Conservation (phyloP, 2,329 filamentous ascomycete species). For the Colletotrichum incanum region DNA sequence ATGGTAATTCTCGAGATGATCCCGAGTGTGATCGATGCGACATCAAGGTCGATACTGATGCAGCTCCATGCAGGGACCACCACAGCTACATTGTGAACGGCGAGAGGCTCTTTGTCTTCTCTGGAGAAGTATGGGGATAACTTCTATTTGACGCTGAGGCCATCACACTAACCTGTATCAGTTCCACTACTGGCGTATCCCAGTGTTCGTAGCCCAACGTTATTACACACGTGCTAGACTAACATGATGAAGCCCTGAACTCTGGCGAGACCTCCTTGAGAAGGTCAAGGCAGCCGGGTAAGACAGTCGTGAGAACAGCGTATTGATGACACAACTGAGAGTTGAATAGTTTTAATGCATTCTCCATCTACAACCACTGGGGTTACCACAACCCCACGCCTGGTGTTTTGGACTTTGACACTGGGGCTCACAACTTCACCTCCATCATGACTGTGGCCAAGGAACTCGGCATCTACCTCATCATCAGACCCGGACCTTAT, state of each 20-base stretch:
- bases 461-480: slow-evolving; percentile 58
- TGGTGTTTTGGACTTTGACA: slow-evolving; percentile 55
- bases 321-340: neutral
- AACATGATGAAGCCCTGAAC: slow-evolving; percentile 48
- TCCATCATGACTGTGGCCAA: slow-evolving; percentile 63
- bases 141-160: neutral
- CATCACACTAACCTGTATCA: slow-evolving; percentile 40
- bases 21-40: neutral
- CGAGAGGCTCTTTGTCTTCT: slow-evolving; percentile 60
- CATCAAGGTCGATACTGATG: neutral
- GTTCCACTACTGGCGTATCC: slow-evolving; percentile 61
- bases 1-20: slow-evolving; percentile 46
- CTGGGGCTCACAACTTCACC: slow-evolving; percentile 62
- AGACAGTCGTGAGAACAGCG: neutral
- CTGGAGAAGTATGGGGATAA: slow-evolving; percentile 53
- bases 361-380: slow-evolving; percentile 61
- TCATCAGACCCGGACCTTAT: slow-evolving; percentile 72
- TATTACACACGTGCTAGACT: neutral
- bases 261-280: slow-evolving; percentile 60
- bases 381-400: slow-evolving; percentile 57
- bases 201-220: slow-evolving; percentile 51
- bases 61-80: slow-evolving; percentile 53
- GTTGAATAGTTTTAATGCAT: slow-evolving; percentile 56
- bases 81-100: slow-evolving; percentile 60
- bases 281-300: slow-evolving; percentile 60